These are phyloP conservation scores for Hypoxylon lienhwacheense DNA, from an alignment of 495 filamentous ascomycete species.

Conservation along the genomic window DNA sequence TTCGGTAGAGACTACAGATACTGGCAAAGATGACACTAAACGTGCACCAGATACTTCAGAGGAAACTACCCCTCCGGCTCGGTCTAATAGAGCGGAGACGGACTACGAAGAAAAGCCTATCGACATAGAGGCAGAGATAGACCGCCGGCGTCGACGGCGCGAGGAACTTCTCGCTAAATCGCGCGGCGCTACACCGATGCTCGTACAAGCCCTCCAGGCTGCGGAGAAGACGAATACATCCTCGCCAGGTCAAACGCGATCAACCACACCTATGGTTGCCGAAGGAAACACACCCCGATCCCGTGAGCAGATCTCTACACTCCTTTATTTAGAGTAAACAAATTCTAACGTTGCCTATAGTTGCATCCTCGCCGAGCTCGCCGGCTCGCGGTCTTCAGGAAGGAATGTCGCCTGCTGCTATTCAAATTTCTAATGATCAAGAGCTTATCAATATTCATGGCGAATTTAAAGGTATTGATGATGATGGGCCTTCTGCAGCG, in stretches of 20 bases:
- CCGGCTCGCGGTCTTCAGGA: conserved; percentile 40
- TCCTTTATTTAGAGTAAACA: not conserved
- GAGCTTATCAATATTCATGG: conserved; percentile 67
- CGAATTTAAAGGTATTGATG: conserved; percentile 51
- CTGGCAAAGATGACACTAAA: conserved; percentile 67
- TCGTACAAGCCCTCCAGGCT: conserved; percentile 74
- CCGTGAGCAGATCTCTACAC: conserved; percentile 35
- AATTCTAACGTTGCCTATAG: conserved; percentile 30
- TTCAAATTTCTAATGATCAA: conserved; percentile 56
- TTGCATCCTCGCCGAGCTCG: conserved; percentile 43
- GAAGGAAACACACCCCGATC: conserved; percentile 48
- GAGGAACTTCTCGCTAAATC: conserved; percentile 89
- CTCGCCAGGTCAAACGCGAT: conserved; percentile 54
- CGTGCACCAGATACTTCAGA: conserved; percentile 60
- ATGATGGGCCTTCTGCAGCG: conserved; percentile 84
- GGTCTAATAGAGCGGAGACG: conserved; percentile 36
- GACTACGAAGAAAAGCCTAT: conserved; percentile 56
- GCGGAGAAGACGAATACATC: conserved; percentile 58
- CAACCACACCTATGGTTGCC: conserved; percentile 43
- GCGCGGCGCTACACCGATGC: conserved; percentile 69
- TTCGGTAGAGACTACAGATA: conserved; percentile 40
- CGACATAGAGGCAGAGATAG: conserved; percentile 78
- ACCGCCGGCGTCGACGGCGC: conserved; percentile 81
- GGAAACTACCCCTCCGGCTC: conserved; percentile 38
- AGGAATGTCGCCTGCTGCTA: conserved; percentile 46